These are phyloP conservation scores for Eucalyptus leucophloia DNA, from an alignment of 345 rosid genomes.

Conservation along the genomic window DNA sequence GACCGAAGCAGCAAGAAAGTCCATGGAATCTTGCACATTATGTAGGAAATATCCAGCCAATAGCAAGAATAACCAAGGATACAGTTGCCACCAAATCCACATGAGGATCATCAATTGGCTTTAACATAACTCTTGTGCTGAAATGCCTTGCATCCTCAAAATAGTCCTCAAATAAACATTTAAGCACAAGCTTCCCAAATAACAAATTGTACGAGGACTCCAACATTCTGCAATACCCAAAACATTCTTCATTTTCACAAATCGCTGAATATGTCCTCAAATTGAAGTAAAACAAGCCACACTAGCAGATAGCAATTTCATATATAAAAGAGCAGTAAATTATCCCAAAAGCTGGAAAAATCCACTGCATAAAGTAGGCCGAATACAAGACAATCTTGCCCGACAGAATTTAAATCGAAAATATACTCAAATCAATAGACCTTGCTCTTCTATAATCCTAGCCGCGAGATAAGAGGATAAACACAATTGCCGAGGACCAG, in stretches of 20 bases:
- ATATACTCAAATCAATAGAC: background rate
- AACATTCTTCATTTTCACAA: background rate
- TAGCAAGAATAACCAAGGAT: conserved; percentile 9
- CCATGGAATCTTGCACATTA: background rate
- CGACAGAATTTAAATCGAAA: background rate
- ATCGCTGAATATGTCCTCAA: background rate
- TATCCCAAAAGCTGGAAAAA: background rate
- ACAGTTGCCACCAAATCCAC: conserved; percentile 89
- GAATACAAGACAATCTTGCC: background rate
- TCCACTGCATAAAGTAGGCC: background rate
- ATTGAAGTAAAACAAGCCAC: background rate
- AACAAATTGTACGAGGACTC: conserved; percentile 69
- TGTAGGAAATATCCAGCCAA: background rate
- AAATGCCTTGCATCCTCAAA: conserved; percentile 69
- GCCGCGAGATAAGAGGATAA: background rate
- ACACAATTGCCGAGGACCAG: background rate
- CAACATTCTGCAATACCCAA: conserved; percentile 53
- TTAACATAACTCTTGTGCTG: conserved; percentile 56
- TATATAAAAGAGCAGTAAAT: background rate
- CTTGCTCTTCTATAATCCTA: background rate
- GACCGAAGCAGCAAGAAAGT: background rate
- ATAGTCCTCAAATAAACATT: conserved; percentile 75
- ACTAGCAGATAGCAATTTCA: background rate
- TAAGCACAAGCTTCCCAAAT: conserved; percentile 80
- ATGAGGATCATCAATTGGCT: conserved; percentile 87